phyloP scores from a whole-genome alignment of 169 alveolate genomes.

The Babesia ovis region DNA sequence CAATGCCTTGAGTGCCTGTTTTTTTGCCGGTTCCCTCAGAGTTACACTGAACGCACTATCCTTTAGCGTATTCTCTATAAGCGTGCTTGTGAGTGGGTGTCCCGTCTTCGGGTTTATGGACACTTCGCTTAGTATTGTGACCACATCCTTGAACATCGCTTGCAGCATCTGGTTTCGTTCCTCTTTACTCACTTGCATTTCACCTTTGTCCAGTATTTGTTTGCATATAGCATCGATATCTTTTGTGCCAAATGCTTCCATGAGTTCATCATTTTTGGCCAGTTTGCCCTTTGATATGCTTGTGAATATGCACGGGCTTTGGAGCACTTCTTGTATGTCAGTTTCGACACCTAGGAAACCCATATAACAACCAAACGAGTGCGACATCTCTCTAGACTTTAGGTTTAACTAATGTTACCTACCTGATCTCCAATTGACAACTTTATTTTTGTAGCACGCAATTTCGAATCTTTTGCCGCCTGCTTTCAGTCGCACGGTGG shows the following conservation, averaged over 20 bases:
- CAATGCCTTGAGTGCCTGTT: conserved; percentile 82
- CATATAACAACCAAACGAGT: background rate
- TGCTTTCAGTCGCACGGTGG: conserved; percentile 88
- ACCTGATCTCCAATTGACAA: conserved; percentile 90
- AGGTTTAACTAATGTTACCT: conserved; percentile 7
- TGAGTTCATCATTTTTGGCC: conserved; percentile 88
- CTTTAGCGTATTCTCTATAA: conserved; percentile 80
- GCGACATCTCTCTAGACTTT: background rate
- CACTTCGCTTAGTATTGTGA: conserved; percentile 77
- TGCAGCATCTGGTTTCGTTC: conserved; percentile 85
- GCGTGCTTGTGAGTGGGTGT: conserved; percentile 81
- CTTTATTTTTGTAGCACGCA: conserved; percentile 96
- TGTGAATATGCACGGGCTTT: conserved; percentile 87
- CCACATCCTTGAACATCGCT: conserved; percentile 78
- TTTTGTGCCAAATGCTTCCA: conserved; percentile 86
- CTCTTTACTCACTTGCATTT: conserved; percentile 85
- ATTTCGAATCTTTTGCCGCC: conserved; percentile 91
- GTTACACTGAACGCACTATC: conserved; percentile 78
- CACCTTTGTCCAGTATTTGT: conserved; percentile 92
- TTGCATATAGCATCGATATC: conserved; percentile 84
- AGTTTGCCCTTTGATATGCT: conserved; percentile 93
- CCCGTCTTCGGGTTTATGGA: conserved; percentile 87
- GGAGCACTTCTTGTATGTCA: conserved; percentile 92
- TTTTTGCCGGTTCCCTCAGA: conserved; percentile 80
- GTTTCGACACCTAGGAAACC: conserved; percentile 81